phyloP scores from a whole-genome alignment of 2,329 filamentous ascomycete genomes.

The Didymella glomerata region DNA sequence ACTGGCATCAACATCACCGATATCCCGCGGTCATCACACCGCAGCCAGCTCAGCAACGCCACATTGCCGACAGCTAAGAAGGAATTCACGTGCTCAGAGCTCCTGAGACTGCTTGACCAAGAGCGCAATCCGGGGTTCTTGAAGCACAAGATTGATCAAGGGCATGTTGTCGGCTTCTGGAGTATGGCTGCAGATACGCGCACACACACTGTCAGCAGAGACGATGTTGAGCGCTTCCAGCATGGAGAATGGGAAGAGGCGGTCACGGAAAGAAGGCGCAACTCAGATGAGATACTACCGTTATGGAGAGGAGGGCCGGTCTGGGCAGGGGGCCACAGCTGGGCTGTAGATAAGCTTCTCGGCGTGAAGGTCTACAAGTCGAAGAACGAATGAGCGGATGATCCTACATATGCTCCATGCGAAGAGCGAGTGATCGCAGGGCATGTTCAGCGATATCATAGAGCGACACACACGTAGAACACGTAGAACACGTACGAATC shows the following conservation, averaged over 20 bases:
- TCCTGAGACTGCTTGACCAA: conserved; percentile 20
- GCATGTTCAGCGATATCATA: background rate
- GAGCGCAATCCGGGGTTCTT: conserved; percentile 23
- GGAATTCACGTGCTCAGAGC: conserved; percentile 31
- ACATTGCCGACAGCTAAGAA: conserved; percentile 19
- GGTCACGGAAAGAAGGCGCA: conserved; percentile 24
- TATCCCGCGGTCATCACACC: conserved; percentile 28
- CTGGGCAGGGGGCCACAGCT: conserved; percentile 32
- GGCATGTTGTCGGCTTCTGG: conserved; percentile 35
- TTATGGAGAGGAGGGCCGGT: conserved; percentile 37
- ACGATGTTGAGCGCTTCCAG: conserved; percentile 33
- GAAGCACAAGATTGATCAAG: conserved; percentile 31
- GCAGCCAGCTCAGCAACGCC: conserved; percentile 27
- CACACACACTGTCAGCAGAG: conserved; percentile 31
- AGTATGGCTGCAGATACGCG: conserved; percentile 29
- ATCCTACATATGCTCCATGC: background rate
- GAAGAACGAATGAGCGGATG: conserved; percentile 17
- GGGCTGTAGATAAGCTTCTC: conserved; percentile 31
- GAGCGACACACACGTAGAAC: background rate
- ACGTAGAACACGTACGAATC: background rate
- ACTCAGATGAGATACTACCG: conserved; percentile 29
- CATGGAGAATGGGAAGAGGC: conserved; percentile 34
- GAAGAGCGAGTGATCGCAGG: background rate
- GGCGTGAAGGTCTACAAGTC: conserved; percentile 31
- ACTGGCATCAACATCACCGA: conserved; percentile 30